These are phyloP conservation scores for Ophiostoma ips DNA, from an alignment of 2,329 filamentous ascomycete species.

Conservation along the genomic window DNA sequence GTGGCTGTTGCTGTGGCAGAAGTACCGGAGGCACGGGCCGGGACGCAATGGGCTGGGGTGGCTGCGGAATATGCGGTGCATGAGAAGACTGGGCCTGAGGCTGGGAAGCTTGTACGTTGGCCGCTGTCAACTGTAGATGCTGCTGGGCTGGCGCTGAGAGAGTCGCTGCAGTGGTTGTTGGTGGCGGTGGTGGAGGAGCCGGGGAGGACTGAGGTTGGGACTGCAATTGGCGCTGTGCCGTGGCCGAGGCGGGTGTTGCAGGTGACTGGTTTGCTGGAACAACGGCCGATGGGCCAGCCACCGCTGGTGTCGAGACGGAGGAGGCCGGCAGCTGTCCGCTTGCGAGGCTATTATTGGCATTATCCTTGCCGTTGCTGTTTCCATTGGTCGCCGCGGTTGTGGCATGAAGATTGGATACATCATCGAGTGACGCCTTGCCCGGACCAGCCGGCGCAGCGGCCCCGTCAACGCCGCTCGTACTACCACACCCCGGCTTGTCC, in stretches of 20 bases:
- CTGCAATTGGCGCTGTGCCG: too few species aligned
- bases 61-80: background rate
- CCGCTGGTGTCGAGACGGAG: background rate
- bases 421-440: background rate
- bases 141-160: background rate
- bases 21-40: background rate
- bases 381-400: background rate
- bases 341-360: background rate
- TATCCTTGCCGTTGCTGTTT: background rate
- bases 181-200: too few species aligned
- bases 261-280: background rate
- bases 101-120: too few species aligned
- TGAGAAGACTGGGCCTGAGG: background rate
- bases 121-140: background rate
- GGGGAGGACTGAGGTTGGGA: too few species aligned
- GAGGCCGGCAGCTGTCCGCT: background rate
- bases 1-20: background rate
- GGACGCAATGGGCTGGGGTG: background rate
- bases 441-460: background rate
- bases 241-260: too few species aligned
- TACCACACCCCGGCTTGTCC: background rate
- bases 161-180: too few species aligned
- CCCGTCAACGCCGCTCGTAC: slow-evolving; percentile 5
- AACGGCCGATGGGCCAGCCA: background rate
- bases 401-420: background rate